A percentile compares a stretch with the other conserved stretches of the same genome.
These are phyloP conservation scores for Dothiorella sarmentorum DNA, from an alignment of 2,329 filamentous ascomycete genomes.

Conservation along the genomic window DNA sequence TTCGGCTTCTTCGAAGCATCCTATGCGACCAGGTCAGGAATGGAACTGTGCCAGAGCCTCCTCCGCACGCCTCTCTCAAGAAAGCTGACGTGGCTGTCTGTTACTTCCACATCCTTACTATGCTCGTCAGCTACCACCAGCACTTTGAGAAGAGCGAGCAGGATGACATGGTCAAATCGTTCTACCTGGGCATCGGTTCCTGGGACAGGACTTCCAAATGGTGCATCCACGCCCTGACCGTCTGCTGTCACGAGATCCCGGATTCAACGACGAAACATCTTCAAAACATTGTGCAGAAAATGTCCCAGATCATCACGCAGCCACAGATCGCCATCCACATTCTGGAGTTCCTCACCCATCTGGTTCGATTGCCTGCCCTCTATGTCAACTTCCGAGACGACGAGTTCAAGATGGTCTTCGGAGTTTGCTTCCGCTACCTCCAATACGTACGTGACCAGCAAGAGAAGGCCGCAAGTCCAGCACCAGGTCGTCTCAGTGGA, in stretches of 20 bases:
- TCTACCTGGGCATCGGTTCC: conserved; percentile 77
- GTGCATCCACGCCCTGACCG: conserved; percentile 90
- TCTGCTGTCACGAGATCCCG: conserved; percentile 93
- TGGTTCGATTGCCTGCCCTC: conserved; percentile 78
- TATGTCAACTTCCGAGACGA: conserved; percentile 88
- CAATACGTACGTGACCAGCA: conserved; percentile 74
- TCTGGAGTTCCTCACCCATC: conserved; percentile 85
- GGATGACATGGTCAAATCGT: conserved; percentile 83
- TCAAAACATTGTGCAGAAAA: conserved; percentile 82
- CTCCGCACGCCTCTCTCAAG: conserved; percentile 71
- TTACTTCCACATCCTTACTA: conserved; percentile 80
- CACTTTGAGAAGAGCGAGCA: conserved; percentile 80
- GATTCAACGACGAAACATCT: conserved; percentile 81
- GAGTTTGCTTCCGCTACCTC: conserved; percentile 89
- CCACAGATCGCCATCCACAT: conserved; percentile 90
- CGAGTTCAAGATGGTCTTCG: conserved; percentile 91
- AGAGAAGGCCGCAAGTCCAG: conserved; percentile 34
- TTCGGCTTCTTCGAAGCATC: conserved; percentile 70
- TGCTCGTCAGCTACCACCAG: conserved; percentile 85
- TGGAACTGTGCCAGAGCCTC: conserved; percentile 77
- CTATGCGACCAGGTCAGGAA: conserved; percentile 80
- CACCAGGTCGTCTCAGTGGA: conserved; percentile 32
- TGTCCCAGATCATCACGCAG: conserved; percentile 95
- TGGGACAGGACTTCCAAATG: conserved; percentile 85
- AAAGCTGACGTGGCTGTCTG: conserved; percentile 87